phyloP scores from a whole-genome alignment of 1,284 basidiomycete species.

The Tranzscheliella williamsii region DNA sequence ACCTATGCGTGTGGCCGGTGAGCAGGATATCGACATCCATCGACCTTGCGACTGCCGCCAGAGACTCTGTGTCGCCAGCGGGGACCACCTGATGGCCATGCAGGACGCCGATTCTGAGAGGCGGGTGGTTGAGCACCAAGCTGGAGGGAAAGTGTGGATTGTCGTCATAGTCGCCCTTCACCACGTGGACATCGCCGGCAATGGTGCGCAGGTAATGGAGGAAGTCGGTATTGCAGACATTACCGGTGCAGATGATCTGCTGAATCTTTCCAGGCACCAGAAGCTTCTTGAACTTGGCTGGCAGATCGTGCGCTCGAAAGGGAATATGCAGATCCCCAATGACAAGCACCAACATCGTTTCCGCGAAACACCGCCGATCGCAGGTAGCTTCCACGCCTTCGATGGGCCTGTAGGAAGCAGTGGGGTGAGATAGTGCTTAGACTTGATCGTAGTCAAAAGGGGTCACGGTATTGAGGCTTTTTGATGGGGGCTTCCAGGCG shows the following conservation, averaged over 20 bases:
- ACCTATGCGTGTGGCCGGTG: constrained; percentile 92
- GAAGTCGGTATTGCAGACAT: constrained; percentile 95
- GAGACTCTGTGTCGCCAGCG: constrained; percentile 83
- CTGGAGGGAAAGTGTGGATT: constrained; percentile 78
- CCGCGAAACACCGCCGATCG: no score
- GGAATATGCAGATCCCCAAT: constrained; percentile 59
- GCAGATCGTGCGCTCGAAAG: constrained; percentile 75
- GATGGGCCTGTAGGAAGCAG: no score
- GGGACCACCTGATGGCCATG: constrained; percentile 95
- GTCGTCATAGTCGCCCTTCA: constrained; percentile 94
- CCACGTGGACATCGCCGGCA: constrained; percentile 88
- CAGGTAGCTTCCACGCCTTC: no score
- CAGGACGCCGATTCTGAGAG: constrained; percentile 88
- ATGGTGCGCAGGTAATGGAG: constrained; percentile 97
- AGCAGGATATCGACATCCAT: constrained; percentile 97
- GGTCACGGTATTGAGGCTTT: no score
- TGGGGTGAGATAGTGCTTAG: no score
- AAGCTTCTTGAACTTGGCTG: constrained; percentile 94
- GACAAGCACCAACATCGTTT: constrained; percentile 55
- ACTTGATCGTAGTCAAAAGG: no score
- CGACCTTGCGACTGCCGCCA: constrained; percentile 79
- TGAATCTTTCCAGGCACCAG: constrained; percentile 93
- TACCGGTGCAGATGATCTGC: constrained; percentile 96
- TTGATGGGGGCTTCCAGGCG: no score
- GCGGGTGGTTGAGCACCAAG: constrained; percentile 77